Percentiles rank a stretch among this genome's conserved stretches.
Conservation (phyloP, 805 yeast genomes). For the Schizosaccharomyces cryophilus region DNA sequence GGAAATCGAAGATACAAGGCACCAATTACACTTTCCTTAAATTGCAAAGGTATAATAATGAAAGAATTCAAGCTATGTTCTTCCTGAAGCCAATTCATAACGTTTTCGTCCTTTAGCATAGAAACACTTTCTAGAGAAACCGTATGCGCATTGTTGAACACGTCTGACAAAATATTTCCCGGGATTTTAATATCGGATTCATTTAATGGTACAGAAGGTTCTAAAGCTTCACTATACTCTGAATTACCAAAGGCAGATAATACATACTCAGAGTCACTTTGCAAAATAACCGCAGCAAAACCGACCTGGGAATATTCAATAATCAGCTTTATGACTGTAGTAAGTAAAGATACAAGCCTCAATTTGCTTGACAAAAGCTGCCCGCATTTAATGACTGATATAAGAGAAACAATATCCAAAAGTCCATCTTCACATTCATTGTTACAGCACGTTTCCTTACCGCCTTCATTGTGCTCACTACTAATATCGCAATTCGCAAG, state of each 20-base stretch:
- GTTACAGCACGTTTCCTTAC: not conserved
- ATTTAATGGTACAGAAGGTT: not conserved
- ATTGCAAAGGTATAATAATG: slow-evolving; percentile 7
- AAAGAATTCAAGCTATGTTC: slow-evolving; percentile 7
- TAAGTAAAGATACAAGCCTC: slow-evolving; percentile 7
- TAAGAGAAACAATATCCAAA: slow-evolving; percentile 9
- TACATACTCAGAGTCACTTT: slow-evolving; percentile 4
- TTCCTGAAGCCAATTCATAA: slow-evolving; percentile 5
- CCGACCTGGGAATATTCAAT: slow-evolving; percentile 8
- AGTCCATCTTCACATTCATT: not conserved
- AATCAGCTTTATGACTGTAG: slow-evolving; percentile 8
- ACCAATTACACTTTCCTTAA: slow-evolving; percentile 7
- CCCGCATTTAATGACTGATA: slow-evolving; percentile 8
- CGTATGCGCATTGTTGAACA: not conserved
- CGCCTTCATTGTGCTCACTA: not conserved
- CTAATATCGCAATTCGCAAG: no score
- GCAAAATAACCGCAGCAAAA: slow-evolving; percentile 6
- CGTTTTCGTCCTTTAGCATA: not conserved
- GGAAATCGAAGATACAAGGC: slow-evolving; percentile 8
- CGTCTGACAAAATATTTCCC: not conserved
- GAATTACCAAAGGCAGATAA: slow-evolving; percentile 8
- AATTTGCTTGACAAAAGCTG: slow-evolving; percentile 9
- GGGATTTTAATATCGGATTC: not conserved
- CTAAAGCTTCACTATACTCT: slow-evolving; percentile 4
- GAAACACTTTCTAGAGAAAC: not conserved